Conservation (phyloP, 192 early-diverging fungal species). For the Backusella westeae region DNA sequence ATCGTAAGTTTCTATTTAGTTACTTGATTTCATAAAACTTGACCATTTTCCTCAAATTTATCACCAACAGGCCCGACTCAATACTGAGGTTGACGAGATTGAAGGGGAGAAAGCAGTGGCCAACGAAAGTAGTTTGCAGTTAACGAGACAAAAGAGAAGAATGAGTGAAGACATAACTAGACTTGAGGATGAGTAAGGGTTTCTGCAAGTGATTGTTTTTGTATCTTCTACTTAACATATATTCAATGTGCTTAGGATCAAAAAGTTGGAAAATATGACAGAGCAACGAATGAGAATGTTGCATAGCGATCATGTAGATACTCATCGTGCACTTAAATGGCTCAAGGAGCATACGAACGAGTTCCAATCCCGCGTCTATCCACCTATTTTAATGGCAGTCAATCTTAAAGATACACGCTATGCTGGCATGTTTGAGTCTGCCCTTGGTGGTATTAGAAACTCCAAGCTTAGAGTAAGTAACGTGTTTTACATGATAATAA, state of each 20-base stretch:
- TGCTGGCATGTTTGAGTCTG: constrained; percentile 66
- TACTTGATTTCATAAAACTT: neutral
- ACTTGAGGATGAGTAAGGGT: constrained; percentile 28
- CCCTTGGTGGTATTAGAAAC: constrained; percentile 36
- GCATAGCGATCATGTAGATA: constrained; percentile 44
- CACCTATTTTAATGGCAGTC: constrained; percentile 71
- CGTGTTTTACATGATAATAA: neutral
- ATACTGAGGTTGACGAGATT: neutral
- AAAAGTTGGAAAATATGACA: constrained; percentile 57
- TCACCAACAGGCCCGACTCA: neutral
- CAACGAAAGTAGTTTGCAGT: constrained; percentile 19
- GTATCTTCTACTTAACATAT: neutral
- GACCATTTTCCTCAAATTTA: neutral
- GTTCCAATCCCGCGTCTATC: constrained; percentile 72
- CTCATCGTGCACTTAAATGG: constrained; percentile 67
- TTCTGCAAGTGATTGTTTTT: neutral
- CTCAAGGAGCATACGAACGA: constrained; percentile 55
- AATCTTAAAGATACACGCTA: constrained; percentile 62
- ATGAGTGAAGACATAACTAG: constrained; percentile 11
- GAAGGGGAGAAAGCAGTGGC: neutral
- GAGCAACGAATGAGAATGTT: constrained; percentile 55
- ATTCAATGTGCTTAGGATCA: constrained; percentile 36
- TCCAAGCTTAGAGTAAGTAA: constrained; percentile 48
- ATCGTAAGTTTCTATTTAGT: neutral
- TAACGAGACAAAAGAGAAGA: constrained; percentile 19